Conservation (phyloP, 2,329 filamentous ascomycete genomes). For the Acrodontium crateriforme region DNA sequence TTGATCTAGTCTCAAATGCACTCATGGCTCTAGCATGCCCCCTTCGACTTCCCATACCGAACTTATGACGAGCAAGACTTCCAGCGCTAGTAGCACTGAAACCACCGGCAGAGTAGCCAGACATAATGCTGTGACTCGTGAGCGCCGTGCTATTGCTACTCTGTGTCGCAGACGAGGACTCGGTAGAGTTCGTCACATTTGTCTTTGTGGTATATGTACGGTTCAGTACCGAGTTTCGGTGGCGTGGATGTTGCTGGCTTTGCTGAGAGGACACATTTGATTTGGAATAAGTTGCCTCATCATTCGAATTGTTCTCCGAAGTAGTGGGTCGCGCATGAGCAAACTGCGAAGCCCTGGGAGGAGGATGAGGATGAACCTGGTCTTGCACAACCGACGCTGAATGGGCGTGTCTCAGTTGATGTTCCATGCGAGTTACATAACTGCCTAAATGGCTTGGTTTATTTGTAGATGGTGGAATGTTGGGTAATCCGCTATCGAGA, state of each 20-base stretch:
- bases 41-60: conserved; percentile 30
- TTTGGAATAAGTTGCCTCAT: too few relatives aligned
- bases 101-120: conserved; percentile 74
- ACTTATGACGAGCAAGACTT: conserved; percentile 68
- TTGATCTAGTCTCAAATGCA: conserved; percentile 12
- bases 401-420: conserved; percentile 54
- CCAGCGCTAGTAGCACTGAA: conserved; percentile 94
- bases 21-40: conserved; percentile 11
- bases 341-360: conserved; percentile 18
- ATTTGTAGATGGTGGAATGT: conserved; percentile 22
- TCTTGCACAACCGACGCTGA: too few relatives aligned
- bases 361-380: conserved; percentile 19
- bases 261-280: conserved; percentile 4
- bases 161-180: conserved; percentile 33
- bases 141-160: conserved; percentile 61
- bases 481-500: too few relatives aligned
- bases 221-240: conserved; percentile 68
- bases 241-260: conserved; percentile 40
- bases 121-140: conserved; percentile 83
- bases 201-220: conserved; percentile 84
- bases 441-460: conserved; percentile 61
- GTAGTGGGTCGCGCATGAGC: conserved; percentile 14
- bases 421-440: conserved; percentile 89
- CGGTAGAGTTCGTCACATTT: conserved; percentile 64
- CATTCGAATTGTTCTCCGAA: conserved; percentile 15